phyloP scores from a whole-genome alignment of 1,284 basidiomycete species.

The Clitocybe nebularis region DNA sequence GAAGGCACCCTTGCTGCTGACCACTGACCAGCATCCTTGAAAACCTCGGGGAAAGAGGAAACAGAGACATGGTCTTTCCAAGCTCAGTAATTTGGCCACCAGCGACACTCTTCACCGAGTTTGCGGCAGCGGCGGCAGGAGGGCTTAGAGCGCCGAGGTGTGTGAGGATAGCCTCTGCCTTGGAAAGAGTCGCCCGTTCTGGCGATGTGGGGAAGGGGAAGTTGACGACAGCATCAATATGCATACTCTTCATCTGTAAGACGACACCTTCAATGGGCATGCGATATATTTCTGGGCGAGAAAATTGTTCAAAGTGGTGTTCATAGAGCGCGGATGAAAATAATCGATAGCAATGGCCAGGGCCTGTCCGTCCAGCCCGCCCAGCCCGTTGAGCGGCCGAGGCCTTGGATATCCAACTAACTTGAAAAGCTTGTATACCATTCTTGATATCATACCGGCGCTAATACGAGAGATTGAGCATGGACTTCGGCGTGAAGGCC shows the following conservation, averaged over 20 bases:
- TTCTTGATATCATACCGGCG: slow-evolving; percentile 96
- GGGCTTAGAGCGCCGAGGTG: slow-evolving; percentile 77
- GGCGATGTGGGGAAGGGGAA: slow-evolving; percentile 99
- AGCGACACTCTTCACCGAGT: slow-evolving; percentile 14
- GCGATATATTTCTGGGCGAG: slow-evolving; percentile 89
- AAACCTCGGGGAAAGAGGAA: slow-evolving; percentile 91
- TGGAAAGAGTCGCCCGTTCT: slow-evolving; percentile 71
- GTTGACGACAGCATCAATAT: slow-evolving; percentile 93
- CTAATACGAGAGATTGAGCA: slow-evolving; percentile 40
- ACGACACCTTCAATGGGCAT: slow-evolving; percentile 98
- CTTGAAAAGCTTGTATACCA: slow-evolving; percentile 94
- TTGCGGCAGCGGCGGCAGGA: slow-evolving; percentile 18
- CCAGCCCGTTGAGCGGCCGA: slow-evolving; percentile 95
- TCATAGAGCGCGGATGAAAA: slow-evolving; percentile 91
- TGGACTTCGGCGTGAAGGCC: slow-evolving; percentile 27
- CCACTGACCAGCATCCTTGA: slow-evolving; percentile 94
- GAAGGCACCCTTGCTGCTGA: slow-evolving; percentile 87
- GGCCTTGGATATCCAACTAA: slow-evolving; percentile 95
- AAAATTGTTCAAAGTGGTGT: slow-evolving; percentile 86
- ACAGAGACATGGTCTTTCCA: slow-evolving; percentile 88
- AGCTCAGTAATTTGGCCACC: slow-evolving; percentile 82
- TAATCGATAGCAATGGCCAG: slow-evolving; percentile 90
- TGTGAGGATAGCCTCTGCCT: slow-evolving; percentile 80
- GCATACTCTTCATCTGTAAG: slow-evolving; percentile 99
- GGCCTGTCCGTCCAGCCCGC: slow-evolving; percentile 93